These are phyloP conservation scores for Penicillium sp. DNA, from an alignment of 2,329 filamentous ascomycete species.

Conservation along the genomic window DNA sequence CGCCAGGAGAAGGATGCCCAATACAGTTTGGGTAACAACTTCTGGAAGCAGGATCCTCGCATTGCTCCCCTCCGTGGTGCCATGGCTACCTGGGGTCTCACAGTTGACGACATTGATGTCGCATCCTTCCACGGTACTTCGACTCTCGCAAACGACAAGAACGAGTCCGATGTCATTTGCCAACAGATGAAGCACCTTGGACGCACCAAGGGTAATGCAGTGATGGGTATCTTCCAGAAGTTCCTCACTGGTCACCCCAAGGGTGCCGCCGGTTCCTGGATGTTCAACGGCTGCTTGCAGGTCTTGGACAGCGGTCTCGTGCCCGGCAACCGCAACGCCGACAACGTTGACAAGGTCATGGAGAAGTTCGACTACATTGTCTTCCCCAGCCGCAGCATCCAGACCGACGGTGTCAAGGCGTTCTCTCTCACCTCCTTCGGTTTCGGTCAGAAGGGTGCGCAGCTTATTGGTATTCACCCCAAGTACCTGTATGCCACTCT, in stretches of 20 bases:
- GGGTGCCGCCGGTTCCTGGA: slow-evolving; percentile 98
- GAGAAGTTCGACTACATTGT: slow-evolving; percentile 98
- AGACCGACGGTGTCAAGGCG: slow-evolving; percentile 97
- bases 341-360: slow-evolving; percentile 95
- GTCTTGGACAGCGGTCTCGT: slow-evolving; percentile 92
- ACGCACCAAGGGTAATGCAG: slow-evolving; percentile 91
- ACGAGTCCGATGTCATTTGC: slow-evolving; percentile 96
- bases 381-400: slow-evolving; percentile 90
- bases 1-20: slow-evolving; percentile 93
- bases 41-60: slow-evolving; percentile 93
- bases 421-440: slow-evolving; percentile 99
- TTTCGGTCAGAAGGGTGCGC: slow-evolving; percentile 98
- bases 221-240: slow-evolving; percentile 98
- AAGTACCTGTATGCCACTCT: slow-evolving; percentile 95
- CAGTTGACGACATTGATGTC: slow-evolving; percentile 89
- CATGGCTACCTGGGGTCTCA: slow-evolving; percentile 95
- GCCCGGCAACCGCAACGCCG: slow-evolving; percentile 94
- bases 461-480: slow-evolving; percentile 94
- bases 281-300: slow-evolving; percentile 98
- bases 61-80: slow-evolving; percentile 96
- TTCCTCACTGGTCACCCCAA: slow-evolving; percentile 98
- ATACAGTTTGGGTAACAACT: slow-evolving; percentile 92
- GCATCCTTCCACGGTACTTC: slow-evolving; percentile 99
- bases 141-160: slow-evolving; percentile 98
- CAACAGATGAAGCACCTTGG: slow-evolving; percentile 94